Evolutionary conservation across 2,329 filamentous ascomycete genomes (phyloP).

Genomic region (Pseudogymnoascus pannorum): DNA sequence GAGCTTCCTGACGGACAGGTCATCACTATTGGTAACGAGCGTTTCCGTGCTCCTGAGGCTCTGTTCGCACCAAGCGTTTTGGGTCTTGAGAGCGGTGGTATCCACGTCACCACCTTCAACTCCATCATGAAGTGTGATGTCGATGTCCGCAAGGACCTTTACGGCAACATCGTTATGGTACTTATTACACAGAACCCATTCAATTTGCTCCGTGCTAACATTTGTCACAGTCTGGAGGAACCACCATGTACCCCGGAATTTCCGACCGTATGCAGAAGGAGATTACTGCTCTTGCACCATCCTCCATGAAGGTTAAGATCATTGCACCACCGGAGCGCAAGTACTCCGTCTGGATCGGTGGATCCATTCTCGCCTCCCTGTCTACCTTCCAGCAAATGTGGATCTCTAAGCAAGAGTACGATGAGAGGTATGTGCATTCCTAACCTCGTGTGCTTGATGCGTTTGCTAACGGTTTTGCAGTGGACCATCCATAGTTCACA

Average conservation of each 20-base stretch:
- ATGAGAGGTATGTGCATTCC: constrained; percentile 9
- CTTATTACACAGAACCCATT: constrained; percentile 33
- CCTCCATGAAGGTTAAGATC: constrained; percentile 99
- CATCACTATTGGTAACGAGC: constrained; percentile 99
- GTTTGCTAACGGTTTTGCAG: constrained; percentile 69
- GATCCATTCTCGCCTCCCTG: constrained; percentile 97
- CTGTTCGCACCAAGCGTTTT: constrained; percentile 98
- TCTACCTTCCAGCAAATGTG: constrained; percentile 99
- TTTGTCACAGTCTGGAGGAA: constrained; percentile 81
- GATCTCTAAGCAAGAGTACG: constrained; percentile 99
- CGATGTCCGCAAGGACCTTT: constrained; percentile 99
- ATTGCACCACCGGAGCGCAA: constrained; percentile 99
- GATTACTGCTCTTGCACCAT: constrained; percentile 97
- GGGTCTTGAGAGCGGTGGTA: constrained; percentile 96
- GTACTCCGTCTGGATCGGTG: constrained; percentile 99
- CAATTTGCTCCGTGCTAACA: constrained; percentile 14
- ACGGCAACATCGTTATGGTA: constrained; percentile 99
- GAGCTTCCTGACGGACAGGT: constrained; percentile 98
- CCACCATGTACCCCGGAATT: constrained; percentile 99
- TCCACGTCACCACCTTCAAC: constrained; percentile 99
- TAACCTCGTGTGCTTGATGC: not conserved
- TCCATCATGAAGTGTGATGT: constrained; percentile 99
- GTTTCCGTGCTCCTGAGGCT: constrained; percentile 98
- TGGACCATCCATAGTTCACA: constrained; percentile 97
- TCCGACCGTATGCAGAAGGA: constrained; percentile 99